Evolutionary conservation across 2,329 filamentous ascomycete species (phyloP).

Genomic region (Akanthomyces lecanii): DNA sequence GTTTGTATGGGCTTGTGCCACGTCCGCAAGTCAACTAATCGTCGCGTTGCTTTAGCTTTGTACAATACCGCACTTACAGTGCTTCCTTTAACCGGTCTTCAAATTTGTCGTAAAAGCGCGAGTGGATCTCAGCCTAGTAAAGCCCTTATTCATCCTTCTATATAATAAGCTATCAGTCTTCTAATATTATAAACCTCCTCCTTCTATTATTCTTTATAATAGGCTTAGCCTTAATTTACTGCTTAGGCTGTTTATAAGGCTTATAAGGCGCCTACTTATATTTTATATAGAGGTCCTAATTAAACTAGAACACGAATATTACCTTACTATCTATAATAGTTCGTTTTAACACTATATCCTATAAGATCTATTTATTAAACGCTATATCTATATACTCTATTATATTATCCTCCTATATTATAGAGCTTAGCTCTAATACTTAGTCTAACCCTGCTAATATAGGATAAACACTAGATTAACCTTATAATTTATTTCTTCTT

Average conservation of each 20-base stretch:
- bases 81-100: too few species aligned
- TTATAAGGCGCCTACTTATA: background rate
- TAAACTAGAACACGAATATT: constrained; percentile 18
- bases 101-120: too few species aligned
- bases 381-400: background rate
- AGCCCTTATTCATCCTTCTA: too few species aligned
- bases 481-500: background rate
- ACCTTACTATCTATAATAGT: constrained; percentile 15
- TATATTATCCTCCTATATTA: background rate
- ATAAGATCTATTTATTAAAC: constrained; percentile 18
- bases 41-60: too few species aligned
- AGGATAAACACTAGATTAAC: background rate
- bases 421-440: background rate
- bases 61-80: too few species aligned
- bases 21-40: too few species aligned
- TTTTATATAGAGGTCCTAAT: constrained; percentile 2
- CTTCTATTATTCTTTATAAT: background rate
- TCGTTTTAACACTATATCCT: constrained; percentile 16
- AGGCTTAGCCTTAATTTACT: background rate
- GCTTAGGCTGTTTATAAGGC: background rate
- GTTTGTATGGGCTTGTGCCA: too few species aligned
- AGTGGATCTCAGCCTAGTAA: too few species aligned
- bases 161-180: too few species aligned
- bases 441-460: background rate
- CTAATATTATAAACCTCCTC: too few species aligned